phyloP scores from a whole-genome alignment of 768 basidiomycete genomes.

The Pisolithus sp. region DNA sequence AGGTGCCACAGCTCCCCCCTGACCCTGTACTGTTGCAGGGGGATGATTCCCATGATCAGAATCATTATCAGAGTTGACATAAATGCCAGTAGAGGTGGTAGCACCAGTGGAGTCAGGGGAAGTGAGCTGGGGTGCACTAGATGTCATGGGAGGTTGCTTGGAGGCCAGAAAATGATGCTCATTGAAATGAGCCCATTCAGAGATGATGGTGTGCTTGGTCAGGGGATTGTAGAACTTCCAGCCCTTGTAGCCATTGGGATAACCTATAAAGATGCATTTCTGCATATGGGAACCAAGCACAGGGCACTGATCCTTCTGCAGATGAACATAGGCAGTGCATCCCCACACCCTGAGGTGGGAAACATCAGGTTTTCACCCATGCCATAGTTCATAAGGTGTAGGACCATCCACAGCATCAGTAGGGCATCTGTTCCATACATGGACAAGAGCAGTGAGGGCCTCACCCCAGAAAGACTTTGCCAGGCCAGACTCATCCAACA shows the following conservation, averaged over 20 bases:
- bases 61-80: too few relatives aligned
- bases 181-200: not conserved
- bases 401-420: not conserved
- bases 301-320: constrained; percentile 30
- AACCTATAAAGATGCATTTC: constrained; percentile 36
- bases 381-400: not conserved
- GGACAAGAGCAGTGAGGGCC: not conserved
- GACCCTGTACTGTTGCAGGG: too few relatives aligned
- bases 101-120: too few relatives aligned
- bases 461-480: too few relatives aligned
- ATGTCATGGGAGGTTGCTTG: too few relatives aligned
- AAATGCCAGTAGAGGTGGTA: too few relatives aligned
- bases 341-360: constrained; percentile 5
- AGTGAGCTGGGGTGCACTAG: too few relatives aligned
- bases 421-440: not conserved
- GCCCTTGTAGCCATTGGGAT: constrained; percentile 15
- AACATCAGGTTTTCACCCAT: constrained; percentile 4
- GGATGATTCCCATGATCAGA: too few relatives aligned
- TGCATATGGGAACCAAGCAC: constrained; percentile 12
- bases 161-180: too few relatives aligned
- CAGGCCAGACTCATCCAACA: not conserved
- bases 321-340: constrained; percentile 29
- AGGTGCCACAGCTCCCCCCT: too few relatives aligned
- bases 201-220: constrained; percentile 22
- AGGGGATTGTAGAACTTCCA: constrained; percentile 27